Conservation (phyloP, 2,329 filamentous ascomycete species). For the Fusarium proliferatum region DNA sequence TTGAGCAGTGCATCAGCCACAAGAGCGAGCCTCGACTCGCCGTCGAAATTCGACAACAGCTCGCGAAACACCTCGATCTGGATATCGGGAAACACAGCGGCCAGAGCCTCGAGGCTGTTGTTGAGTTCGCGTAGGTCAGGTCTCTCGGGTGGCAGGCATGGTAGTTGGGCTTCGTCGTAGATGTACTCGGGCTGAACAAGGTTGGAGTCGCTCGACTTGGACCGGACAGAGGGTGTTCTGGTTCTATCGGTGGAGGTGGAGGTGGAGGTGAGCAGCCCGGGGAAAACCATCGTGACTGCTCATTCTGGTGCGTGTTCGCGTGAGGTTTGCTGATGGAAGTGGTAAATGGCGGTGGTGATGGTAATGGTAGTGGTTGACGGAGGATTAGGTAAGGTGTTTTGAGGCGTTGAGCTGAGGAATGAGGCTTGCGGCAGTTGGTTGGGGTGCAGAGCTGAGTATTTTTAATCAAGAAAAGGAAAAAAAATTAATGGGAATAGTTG, state of each 20-base stretch:
- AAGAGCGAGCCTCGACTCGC: constrained; percentile 80
- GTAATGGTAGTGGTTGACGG: constrained; percentile 10
- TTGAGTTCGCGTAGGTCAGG: constrained; percentile 78
- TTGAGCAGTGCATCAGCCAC: constrained; percentile 82
- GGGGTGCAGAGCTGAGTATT: not conserved
- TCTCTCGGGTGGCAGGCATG: constrained; percentile 60
- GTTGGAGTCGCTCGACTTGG: constrained; percentile 47
- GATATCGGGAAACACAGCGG: constrained; percentile 81
- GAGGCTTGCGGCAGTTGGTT: constrained; percentile 11
- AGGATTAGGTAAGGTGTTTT: constrained; percentile 31
- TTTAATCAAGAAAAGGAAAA: no score
- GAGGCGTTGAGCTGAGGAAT: constrained; percentile 13
- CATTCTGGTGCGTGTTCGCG: constrained; percentile 45
- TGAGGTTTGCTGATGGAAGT: not conserved
- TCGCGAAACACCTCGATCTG: constrained; percentile 85
- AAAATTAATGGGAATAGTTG: not conserved
- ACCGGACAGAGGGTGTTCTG: constrained; percentile 49
- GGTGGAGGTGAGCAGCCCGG: constrained; percentile 59
- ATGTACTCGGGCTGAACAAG: constrained; percentile 60
- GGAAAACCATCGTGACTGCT: constrained; percentile 61
- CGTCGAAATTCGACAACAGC: constrained; percentile 79
- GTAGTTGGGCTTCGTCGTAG: constrained; percentile 66
- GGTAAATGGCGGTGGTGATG: constrained; percentile 18
- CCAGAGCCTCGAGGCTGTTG: constrained; percentile 73
- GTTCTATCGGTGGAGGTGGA: constrained; percentile 55